Conservation (phyloP, 1,284 basidiomycete genomes). For the Grifola frondosa region DNA sequence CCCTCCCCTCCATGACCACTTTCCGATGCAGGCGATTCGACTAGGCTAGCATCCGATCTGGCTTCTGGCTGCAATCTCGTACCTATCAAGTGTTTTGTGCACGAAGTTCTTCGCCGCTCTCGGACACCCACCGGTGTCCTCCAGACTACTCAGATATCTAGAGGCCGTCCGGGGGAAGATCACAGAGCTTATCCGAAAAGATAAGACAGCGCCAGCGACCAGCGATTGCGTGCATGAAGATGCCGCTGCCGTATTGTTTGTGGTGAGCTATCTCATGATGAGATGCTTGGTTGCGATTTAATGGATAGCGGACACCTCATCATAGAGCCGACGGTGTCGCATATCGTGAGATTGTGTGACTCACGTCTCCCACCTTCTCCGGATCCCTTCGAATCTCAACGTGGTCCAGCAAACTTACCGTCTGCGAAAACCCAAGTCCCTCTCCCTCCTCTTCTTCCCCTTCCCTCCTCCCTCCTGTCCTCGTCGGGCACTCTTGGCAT, state of each 20-base stretch:
- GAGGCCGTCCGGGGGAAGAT: slow-evolving; percentile 67
- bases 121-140: slow-evolving; percentile 70
- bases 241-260: slow-evolving; percentile 26
- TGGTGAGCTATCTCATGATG: no score
- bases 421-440: no score
- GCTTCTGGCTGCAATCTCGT: slow-evolving; percentile 33
- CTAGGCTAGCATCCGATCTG: slow-evolving; percentile 12
- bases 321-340: no score
- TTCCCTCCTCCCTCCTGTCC: slow-evolving; percentile 84
- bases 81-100: slow-evolving; percentile 67
- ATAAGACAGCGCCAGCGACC: slow-evolving; percentile 35
- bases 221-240: slow-evolving; percentile 41
- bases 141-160: slow-evolving; percentile 75
- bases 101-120: slow-evolving; percentile 72
- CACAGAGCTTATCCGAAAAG: slow-evolving; percentile 53
- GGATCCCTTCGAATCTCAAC: no score
- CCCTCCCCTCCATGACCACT: slow-evolving; percentile 30
- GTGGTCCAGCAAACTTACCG: no score
- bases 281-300: no score
- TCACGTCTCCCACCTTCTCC: no score
- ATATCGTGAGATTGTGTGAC: no score
- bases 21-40: slow-evolving; percentile 9
- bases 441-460: slow-evolving; percentile 42
- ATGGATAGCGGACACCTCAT: no score
- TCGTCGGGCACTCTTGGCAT: slow-evolving; percentile 83